Evolutionary conservation across 2,329 filamentous ascomycete species (phyloP), one percentile per base, ranked within the genome.

Genomic region (Aspergillus pseudonomiae): DNA sequence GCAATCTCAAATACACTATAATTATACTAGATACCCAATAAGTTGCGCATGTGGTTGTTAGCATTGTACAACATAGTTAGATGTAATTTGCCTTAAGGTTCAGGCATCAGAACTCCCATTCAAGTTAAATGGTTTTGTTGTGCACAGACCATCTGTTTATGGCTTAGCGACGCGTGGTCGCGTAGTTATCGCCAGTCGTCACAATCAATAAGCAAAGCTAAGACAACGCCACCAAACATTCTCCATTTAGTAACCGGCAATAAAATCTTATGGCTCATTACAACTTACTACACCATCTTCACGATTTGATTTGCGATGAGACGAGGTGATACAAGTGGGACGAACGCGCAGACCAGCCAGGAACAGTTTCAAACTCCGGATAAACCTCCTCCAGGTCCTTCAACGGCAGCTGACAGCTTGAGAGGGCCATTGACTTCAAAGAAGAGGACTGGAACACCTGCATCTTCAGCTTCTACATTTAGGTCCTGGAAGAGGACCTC

Each of bases 261-360:
- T 64, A n/a, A 55, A 62, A 39, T 61, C 60, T n/a, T 62, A 67
- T 69, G 68, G 60, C 63, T 65, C 19, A 24, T 48, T 56, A 16
- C 46, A 39, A 60, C 55, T 57, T 12, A 43, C 6, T 28, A n/a
- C 26, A 34, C 32, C 21, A 52, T 53, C 43, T 36, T 28, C 56
- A 56, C 34, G 43, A 53, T 43, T 60, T 55, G 57, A 67, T 60
- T 63, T 73, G 75, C 71, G 67, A 77, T 77, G 75, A 73, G 67
- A 65, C 66, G 63, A 63, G 63, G 54, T 30, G 67, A 69, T 30
- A 67, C 45, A 36, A 30, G 60, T n/a, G 58, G 57, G 28, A 60
- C 46, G 19, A 63, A 54, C 57, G 60, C 71, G 54, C 68, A 68
- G 24, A 65, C 63, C 39, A 64, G 62, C 26, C 60, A 48, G 34